Base-by-base conservation (phyloP, 495 filamentous ascomycete genomes). In the Penicillium pancosmium region DNA sequence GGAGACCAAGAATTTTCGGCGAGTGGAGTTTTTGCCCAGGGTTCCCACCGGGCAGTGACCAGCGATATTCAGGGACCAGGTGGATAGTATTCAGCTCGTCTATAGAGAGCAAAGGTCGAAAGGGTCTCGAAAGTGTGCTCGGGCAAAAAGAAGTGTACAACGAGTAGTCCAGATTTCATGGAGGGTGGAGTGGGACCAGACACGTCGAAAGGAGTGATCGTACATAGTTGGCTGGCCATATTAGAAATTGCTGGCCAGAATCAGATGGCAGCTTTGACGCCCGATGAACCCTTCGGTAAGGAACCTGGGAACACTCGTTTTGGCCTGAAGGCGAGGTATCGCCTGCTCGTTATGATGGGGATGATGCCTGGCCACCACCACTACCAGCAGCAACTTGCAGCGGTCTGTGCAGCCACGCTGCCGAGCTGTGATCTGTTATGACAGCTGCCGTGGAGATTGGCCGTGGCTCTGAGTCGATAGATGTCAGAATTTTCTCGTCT, bases 321-420 rank as follows among this genome's bases (percentile, higher is more conserved):
- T 46, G 23, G 41, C 41, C 41, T 18, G 41, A 46, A 46, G 41
- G 41, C 41, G 41, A 46, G 41, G 41, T 46, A 19, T 46, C 16
- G 41, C n/a, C 41, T n/a, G 23, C n/a, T 23, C 23, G 23, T 23
- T 10, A 31, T 8, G 27, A 9, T 31, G 27, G 8, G 8, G 41
- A 46, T 19, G 41, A n/a, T 46, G 16, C 16, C 41, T 46, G 41
- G 41, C 41, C n/a, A 46, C 41, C 36, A 38, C 36, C 23, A 23
- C 23, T 3, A 23, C 2, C 23, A 23, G 2, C 8, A 31, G 5
- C 27, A 31, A 4, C 27, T 16, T 44, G 40, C 40, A 44, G 40
- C 11, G n/a, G 53, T 56, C 59, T 44, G 59, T 57, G 54, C 31
- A 54, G 59, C 58, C 48, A 56, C 43, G 50, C 15, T 38, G 36